A percentile compares a stretch with the other conserved stretches of the same genome.
These are phyloP conservation scores for Xerocomus nothofagi DNA, from an alignment of 1,284 basidiomycete species.

Conservation along the genomic window DNA sequence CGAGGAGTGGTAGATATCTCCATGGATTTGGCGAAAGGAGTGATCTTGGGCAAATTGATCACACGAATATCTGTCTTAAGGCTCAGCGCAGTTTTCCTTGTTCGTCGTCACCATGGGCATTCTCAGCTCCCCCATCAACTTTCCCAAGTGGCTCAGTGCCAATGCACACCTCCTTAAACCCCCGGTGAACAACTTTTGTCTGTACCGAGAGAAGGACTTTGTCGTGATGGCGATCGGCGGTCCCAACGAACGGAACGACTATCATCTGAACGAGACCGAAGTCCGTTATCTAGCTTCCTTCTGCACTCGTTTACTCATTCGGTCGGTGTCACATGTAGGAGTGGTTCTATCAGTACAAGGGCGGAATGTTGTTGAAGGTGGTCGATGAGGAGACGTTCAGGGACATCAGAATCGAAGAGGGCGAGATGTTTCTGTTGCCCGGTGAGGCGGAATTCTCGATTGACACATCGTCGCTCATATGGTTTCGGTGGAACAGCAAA, in stretches of 20 bases:
- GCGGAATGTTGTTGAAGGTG: slow-evolving; percentile 84
- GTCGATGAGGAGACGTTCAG: slow-evolving; percentile 86
- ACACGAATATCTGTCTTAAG: no score
- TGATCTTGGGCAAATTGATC: no score
- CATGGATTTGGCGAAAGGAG: no score
- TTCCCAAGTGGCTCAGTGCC: slow-evolving; percentile 81
- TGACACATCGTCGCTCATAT: not conserved
- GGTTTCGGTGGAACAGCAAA: slow-evolving; percentile 61
- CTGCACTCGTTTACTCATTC: not conserved
- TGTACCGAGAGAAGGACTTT: slow-evolving; percentile 84
- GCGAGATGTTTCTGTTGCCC: slow-evolving; percentile 94
- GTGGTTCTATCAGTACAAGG: slow-evolving; percentile 96
- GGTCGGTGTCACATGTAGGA: slow-evolving; percentile 50
- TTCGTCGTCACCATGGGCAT: slow-evolving; percentile 52
- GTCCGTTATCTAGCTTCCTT: slow-evolving; percentile 34
- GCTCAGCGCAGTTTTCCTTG: no score
- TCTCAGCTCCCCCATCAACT: slow-evolving; percentile 74
- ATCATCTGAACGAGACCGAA: slow-evolving; percentile 93
- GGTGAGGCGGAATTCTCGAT: slow-evolving; percentile 46
- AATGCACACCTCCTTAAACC: slow-evolving; percentile 80
- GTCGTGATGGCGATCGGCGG: slow-evolving; percentile 92
- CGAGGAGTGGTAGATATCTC: no score
- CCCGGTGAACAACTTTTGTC: slow-evolving; percentile 89
- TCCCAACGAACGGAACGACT: slow-evolving; percentile 90
- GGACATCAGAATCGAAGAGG: slow-evolving; percentile 90